A percentile compares a stretch with the other conserved stretches of the same genome.
Conservation (phyloP, 2,329 filamentous ascomycete species). For the Alternaria burnsii region DNA sequence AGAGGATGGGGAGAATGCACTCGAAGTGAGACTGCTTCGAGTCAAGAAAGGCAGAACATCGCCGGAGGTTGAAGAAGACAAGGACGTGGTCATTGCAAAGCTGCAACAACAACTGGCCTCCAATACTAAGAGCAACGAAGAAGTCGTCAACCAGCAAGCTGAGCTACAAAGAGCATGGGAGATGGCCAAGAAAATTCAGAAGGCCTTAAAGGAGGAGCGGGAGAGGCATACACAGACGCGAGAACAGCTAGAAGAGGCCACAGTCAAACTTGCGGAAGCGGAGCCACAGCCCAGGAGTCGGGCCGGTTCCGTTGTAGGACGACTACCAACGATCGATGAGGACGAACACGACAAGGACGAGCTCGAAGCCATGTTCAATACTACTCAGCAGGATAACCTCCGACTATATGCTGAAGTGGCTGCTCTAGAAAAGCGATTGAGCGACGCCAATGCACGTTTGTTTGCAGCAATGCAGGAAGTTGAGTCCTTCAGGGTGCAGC, state of each 20-base stretch:
- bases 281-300: conserved; percentile 18
- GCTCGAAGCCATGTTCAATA: conserved; percentile 48
- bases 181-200: conserved; percentile 40
- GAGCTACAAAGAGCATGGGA: conserved; percentile 47
- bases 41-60: conserved; percentile 41
- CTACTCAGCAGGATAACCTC: conserved; percentile 46
- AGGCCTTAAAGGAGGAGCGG: conserved; percentile 39
- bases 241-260: conserved; percentile 34
- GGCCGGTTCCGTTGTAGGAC: conserved; percentile 12
- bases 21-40: conserved; percentile 42
- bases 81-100: conserved; percentile 36
- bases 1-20: conserved; percentile 38
- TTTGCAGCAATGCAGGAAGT: conserved; percentile 38
- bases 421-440: conserved; percentile 39
- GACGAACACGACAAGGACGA: conserved; percentile 41
- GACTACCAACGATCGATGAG: conserved; percentile 46
- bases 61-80: conserved; percentile 31
- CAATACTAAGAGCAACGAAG: conserved; percentile 29
- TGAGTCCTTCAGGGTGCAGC: conserved; percentile 34
- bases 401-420: conserved; percentile 41
- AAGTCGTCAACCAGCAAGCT: conserved; percentile 37
- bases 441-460: conserved; percentile 39
- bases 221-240: conserved; percentile 38
- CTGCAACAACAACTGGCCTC: conserved; percentile 39
- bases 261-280: conserved; percentile 28